Evolutionary conservation across 2,329 filamentous ascomycete genomes (phyloP).

Genomic region (Botrytis byssoidea): DNA sequence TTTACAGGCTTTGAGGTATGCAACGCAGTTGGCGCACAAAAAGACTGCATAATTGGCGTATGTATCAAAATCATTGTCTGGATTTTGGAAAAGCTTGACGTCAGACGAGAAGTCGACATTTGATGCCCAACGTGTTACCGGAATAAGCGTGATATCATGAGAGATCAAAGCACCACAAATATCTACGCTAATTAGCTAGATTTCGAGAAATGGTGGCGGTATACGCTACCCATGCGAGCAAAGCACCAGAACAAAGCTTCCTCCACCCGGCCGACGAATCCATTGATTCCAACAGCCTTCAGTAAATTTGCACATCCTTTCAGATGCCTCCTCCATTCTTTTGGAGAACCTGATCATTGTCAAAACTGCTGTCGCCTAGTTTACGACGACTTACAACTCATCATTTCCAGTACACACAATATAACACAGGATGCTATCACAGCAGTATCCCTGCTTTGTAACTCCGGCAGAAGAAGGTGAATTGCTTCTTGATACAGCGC

Average conservation of each 20-base stretch:
- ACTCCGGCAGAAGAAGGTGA: slow-evolving; percentile 47
- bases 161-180: slow-evolving; percentile 54
- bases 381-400: slow-evolving; percentile 41
- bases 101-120: slow-evolving; percentile 31
- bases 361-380: background rate
- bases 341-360: slow-evolving; percentile 34
- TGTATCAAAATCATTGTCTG: slow-evolving; percentile 43
- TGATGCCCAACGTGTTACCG: slow-evolving; percentile 47
- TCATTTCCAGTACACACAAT: slow-evolving; percentile 55
- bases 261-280: slow-evolving; percentile 49
- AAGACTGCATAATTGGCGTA: slow-evolving; percentile 53
- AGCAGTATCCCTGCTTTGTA: slow-evolving; percentile 48
- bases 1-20: slow-evolving; percentile 40
- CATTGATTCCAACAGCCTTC: slow-evolving; percentile 50
- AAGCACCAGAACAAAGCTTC: slow-evolving; percentile 56
- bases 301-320: slow-evolving; percentile 53
- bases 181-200: slow-evolving; percentile 36
- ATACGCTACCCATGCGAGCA: slow-evolving; percentile 45
- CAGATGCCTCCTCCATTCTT: slow-evolving; percentile 52
- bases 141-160: slow-evolving; percentile 50
- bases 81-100: slow-evolving; percentile 40
- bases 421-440: slow-evolving; percentile 54
- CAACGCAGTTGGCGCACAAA: slow-evolving; percentile 45
- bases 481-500: slow-evolving; percentile 53
- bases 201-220: slow-evolving; percentile 33